Conservation (phyloP, 805 yeast species). For the Lachancea mirantina region DNA sequence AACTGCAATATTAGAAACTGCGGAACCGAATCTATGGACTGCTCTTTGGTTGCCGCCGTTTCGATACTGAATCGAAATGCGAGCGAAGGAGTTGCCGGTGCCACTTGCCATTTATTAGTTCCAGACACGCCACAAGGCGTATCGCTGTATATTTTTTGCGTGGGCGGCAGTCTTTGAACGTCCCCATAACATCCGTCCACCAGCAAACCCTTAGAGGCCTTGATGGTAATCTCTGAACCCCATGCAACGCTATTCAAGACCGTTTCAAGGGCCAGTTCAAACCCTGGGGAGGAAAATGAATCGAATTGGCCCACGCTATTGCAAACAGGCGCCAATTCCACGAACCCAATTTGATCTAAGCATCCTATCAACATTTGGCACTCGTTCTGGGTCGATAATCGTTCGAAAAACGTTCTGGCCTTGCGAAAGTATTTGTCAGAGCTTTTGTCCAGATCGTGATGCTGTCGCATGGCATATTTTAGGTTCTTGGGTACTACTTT, state of each 20-base stretch:
- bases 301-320: conserved; percentile 14
- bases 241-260: neutral
- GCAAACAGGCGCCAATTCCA: conserved; percentile 15
- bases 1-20: conserved; percentile 11
- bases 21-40: conserved; percentile 10
- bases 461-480: conserved; percentile 16
- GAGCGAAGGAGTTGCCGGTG: conserved; percentile 2
- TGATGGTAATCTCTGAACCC: conserved; percentile 3
- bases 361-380: conserved; percentile 13
- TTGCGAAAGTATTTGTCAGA: conserved; percentile 10
- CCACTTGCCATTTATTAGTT: conserved; percentile 11
- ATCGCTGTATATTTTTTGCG: conserved; percentile 11
- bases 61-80: conserved; percentile 11
- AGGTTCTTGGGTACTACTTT: conserved; percentile 15
- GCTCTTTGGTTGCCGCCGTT: conserved; percentile 10
- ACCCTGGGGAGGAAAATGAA: conserved; percentile 12
- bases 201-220: conserved; percentile 4
- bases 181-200: conserved; percentile 13
- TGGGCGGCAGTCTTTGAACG: conserved; percentile 3
- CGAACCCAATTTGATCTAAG: conserved; percentile 18
- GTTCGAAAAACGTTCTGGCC: conserved; percentile 10
- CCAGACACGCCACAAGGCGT: conserved; percentile 13
- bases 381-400: conserved; percentile 3
- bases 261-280: conserved; percentile 2
- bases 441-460: conserved; percentile 11